phyloP scores from a whole-genome alignment of 2,329 filamentous ascomycete species.

The Verticillium nubilum region DNA sequence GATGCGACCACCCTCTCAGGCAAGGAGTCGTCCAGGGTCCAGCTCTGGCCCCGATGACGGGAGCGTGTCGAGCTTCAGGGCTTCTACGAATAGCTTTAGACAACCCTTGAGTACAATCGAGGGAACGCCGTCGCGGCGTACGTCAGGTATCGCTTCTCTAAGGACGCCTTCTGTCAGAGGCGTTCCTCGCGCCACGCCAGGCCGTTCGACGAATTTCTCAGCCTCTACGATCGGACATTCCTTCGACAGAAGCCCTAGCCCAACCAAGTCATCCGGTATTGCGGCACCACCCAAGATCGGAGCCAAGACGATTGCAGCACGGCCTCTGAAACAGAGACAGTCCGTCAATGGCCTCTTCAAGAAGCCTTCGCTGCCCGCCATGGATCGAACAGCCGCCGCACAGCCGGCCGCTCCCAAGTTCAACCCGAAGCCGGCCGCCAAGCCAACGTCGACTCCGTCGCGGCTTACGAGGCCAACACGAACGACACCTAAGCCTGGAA shows the following conservation, averaged over 20 bases:
- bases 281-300: conserved; percentile 30
- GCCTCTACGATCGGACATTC: conserved; percentile 26
- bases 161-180: conserved; percentile 26
- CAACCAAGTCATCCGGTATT: conserved; percentile 25
- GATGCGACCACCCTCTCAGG: conserved; percentile 42
- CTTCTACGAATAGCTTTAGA: conserved; percentile 37
- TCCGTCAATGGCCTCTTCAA: conserved; percentile 48
- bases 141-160: conserved; percentile 26
- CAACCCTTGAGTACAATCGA: conserved; percentile 35
- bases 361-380: conserved; percentile 45
- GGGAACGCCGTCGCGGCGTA: conserved; percentile 32
- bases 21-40: conserved; percentile 49
- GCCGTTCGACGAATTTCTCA: conserved; percentile 12
- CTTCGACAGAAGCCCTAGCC: conserved; percentile 28
- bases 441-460: background rate
- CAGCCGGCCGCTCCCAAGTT: conserved; percentile 7
- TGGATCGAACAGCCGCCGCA: conserved; percentile 23
- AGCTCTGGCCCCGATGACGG: conserved; percentile 42
- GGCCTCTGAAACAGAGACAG: conserved; percentile 43
- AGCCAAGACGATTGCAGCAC: conserved; percentile 40
- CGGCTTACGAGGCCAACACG: background rate
- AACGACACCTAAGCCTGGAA: background rate
- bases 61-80: conserved; percentile 31
- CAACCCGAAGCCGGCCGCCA: conserved; percentile 1
- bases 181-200: conserved; percentile 14